Percentiles rank a stretch among this genome's conserved stretches.
Conservation (phyloP, 331 rosid species). For the Erythrophleum ivorense region DNA sequence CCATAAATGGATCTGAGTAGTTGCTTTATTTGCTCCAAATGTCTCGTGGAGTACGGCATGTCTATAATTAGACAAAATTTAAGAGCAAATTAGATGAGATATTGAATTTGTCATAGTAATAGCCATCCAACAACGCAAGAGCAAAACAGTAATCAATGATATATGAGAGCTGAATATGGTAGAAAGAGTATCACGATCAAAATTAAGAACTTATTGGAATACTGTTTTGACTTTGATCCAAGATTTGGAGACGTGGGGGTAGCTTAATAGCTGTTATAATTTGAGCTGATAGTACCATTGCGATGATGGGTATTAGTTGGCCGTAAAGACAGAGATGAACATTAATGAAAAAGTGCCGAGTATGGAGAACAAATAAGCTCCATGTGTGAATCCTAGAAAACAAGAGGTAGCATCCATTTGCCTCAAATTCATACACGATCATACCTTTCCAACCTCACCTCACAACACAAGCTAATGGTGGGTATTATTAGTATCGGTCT, state of each 20-base stretch:
- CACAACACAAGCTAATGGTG: conserved; percentile 40
- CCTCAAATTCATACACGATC: not conserved
- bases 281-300: conserved; percentile 12
- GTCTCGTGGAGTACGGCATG: not conserved
- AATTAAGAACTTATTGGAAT: not conserved
- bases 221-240: not conserved
- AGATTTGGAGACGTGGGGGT: conserved; percentile 25
- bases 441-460: conserved; percentile 45
- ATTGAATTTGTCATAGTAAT: not conserved
- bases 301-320: conserved; percentile 50
- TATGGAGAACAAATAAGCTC: not conserved
- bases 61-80: not conserved
- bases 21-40: not conserved
- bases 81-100: not conserved
- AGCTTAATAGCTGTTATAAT: not conserved
- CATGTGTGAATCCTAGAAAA: not conserved
- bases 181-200: not conserved
- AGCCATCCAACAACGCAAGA: not conserved
- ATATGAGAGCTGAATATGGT: not conserved
- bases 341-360: conserved; percentile 41
- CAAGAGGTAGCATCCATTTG: not conserved
- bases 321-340: conserved; percentile 54
- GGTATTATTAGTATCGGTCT: conserved; percentile 30
- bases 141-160: not conserved
- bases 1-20: not conserved